Conservation (phyloP, 1,139 yeast genomes). For the Geotrichum restrictum region DNA sequence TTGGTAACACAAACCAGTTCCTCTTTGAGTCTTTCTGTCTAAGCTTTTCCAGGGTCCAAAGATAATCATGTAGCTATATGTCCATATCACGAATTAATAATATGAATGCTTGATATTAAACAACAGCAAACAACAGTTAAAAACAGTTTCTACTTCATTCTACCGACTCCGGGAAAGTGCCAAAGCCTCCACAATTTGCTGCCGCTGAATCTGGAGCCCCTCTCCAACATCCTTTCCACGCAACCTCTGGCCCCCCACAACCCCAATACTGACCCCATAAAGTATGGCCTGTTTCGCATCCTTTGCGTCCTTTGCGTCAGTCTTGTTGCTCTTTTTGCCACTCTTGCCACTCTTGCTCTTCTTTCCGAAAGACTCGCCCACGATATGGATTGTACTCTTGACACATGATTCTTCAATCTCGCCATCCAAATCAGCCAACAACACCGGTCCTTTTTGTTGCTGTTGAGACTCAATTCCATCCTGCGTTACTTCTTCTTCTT, state of each 20-base stretch:
- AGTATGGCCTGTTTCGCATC: slow-evolving; percentile 13
- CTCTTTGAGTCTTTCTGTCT: too few relatives aligned
- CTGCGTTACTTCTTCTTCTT: slow-evolving; percentile 26
- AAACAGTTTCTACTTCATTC: too few relatives aligned
- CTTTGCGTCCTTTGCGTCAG: neutral
- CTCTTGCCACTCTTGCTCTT: neutral
- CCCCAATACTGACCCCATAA: slow-evolving; percentile 25
- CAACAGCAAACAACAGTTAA: too few relatives aligned
- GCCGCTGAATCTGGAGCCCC: slow-evolving; percentile 12
- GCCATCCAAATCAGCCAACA: slow-evolving; percentile 71
- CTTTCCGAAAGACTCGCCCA: slow-evolving; percentile 28
- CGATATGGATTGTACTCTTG: slow-evolving; percentile 44
- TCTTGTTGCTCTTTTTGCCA: slow-evolving; percentile 23
- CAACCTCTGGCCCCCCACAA: slow-evolving; percentile 18
- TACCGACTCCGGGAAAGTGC: slow-evolving; percentile 1
- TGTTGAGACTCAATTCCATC: too few relatives aligned
- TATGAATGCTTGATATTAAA: too few relatives aligned
- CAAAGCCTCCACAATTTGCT: slow-evolving; percentile 9
- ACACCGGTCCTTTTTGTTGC: slow-evolving; percentile 29
- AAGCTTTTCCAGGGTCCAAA: too few relatives aligned
- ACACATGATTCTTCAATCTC: slow-evolving; percentile 66
- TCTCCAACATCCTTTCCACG: slow-evolving; percentile 3
- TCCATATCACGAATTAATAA: too few relatives aligned
- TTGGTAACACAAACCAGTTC: too few relatives aligned
- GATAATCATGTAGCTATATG: too few relatives aligned